phyloP scores from a whole-genome alignment of 2,329 filamentous ascomycete species.

The Rhynchosporium secalis region DNA sequence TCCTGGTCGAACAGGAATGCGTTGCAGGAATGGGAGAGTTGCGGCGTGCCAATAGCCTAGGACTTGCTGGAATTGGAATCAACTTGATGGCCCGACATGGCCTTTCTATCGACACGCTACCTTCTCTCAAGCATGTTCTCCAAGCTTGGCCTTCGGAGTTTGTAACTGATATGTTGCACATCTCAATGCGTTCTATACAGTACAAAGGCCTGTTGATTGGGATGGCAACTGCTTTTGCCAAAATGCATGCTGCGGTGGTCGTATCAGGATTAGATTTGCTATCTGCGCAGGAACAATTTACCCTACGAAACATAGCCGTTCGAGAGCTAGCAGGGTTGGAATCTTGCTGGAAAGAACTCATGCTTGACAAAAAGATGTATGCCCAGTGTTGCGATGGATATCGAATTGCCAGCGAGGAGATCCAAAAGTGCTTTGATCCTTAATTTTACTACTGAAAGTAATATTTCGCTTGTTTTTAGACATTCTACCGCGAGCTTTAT shows the following conservation, averaged over 20 bases:
- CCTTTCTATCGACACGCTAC: constrained; percentile 23
- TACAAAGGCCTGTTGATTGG: constrained; percentile 38
- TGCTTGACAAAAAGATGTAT: constrained; percentile 18
- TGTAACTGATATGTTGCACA: constrained; percentile 32
- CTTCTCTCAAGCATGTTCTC: constrained; percentile 34
- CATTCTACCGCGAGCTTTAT: too few relatives aligned
- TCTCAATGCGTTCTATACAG: constrained; percentile 32
- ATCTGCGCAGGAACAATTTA: constrained; percentile 19
- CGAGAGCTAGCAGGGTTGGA: constrained; percentile 25
- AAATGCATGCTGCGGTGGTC: constrained; percentile 30
- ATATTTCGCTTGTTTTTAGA: too few relatives aligned
- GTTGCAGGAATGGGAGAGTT: constrained; percentile 46
- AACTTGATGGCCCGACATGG: constrained; percentile 33
- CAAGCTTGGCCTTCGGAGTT: constrained; percentile 32
- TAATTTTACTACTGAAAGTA: constrained; percentile 1
- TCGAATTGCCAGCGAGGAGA: constrained; percentile 20
- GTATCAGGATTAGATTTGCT: constrained; percentile 13
- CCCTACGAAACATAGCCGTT: constrained; percentile 20
- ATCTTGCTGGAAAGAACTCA: constrained; percentile 23
- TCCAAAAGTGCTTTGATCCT: constrained; percentile 22
- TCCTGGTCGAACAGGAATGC: constrained; percentile 40
- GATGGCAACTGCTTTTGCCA: constrained; percentile 40
- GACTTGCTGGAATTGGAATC: constrained; percentile 41
- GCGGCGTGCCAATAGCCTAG: constrained; percentile 33
- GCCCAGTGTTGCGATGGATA: constrained; percentile 23